A percentile compares a stretch with the other conserved stretches of the same genome.
phyloP scores from a whole-genome alignment of 1,284 basidiomycete genomes.

The Cryptococcus sp. region DNA sequence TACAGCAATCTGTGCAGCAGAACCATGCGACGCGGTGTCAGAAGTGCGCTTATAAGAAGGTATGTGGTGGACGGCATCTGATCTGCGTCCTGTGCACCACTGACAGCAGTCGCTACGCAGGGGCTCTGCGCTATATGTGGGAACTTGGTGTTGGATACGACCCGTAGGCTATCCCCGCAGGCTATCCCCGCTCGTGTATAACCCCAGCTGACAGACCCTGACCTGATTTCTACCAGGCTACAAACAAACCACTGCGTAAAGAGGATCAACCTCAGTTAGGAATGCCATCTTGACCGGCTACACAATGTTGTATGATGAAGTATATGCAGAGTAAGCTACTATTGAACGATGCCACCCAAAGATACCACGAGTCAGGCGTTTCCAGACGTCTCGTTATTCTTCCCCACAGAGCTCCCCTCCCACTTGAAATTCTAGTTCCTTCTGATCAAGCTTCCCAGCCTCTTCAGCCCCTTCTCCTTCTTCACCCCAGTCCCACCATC shows the following conservation, averaged over 20 bases:
- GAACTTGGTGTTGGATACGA: slow-evolving; percentile 43
- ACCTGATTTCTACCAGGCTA: slow-evolving; percentile 27
- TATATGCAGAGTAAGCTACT: background rate
- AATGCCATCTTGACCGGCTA: background rate
- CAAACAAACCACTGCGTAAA: slow-evolving; percentile 42
- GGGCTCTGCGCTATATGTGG: slow-evolving; percentile 50
- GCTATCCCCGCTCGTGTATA: slow-evolving; percentile 8
- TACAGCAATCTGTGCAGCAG: slow-evolving; percentile 39
- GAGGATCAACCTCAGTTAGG: background rate
- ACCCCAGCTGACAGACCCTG: background rate
- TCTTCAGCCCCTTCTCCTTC: slow-evolving; percentile 26
- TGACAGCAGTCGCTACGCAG: slow-evolving; percentile 5
- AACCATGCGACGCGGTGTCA: slow-evolving; percentile 49
- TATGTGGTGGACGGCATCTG: slow-evolving; percentile 1
- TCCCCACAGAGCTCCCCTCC: background rate
- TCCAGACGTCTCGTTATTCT: too few species aligned
- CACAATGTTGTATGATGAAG: slow-evolving; percentile 1
- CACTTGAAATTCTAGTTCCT: slow-evolving; percentile 9
- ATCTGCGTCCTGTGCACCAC: background rate
- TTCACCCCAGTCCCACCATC: slow-evolving; percentile 6
- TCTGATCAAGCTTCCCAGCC: slow-evolving; percentile 38
- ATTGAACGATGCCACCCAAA: background rate
- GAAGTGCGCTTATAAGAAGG: slow-evolving; percentile 51
- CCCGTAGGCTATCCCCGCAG: slow-evolving; percentile 32
- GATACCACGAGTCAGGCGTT: too few species aligned